Evolutionary conservation across 306 rosid species (phyloP), one percentile per base, ranked within the genome.

Genomic region (Prosopis cineraria): DNA sequence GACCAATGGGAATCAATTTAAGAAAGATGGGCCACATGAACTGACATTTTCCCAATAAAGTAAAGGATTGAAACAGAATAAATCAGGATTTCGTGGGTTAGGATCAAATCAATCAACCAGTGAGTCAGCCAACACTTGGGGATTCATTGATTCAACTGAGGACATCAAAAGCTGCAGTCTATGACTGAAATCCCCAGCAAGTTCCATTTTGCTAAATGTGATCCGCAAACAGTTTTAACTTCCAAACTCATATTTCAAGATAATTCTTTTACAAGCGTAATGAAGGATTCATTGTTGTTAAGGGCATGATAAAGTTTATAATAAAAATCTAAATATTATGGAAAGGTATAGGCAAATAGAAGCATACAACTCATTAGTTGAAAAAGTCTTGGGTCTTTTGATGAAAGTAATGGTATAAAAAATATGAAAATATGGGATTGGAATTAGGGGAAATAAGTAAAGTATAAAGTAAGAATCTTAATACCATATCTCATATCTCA

Each of bases 161-260:
- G 24, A 63, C 72, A 47, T 4, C 62, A 31, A 63, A 31, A 4
- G 41, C 24, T 40, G 30, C 34, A n/a, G 59, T 55, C 59, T 41
- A 37, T 33, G 14, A 40, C 10, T 16, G 20, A 47, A 45, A 58
- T 59, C 16, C 50, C 53, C 33, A 58, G 64, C 27, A 62, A 58
- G 34, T 27, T 58, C 52, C 81, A 76, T 20, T 37, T 62, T 22
- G 29, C 36, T 0, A 20, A 52, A 64, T 64, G 20, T 25, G 3
- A 64, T 63, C 74, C 25, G 24, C 45, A 70, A 53, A 30, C 33
- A 10, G n/a, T n/a, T 22, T 45, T 20, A n/a, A n/a, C n/a, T n/a
- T n/a, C 62, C 62, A 48, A 70, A n/a, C 59, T 53, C 37, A 72
- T n/a, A 33, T 59, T 59, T 70, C 82, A 34, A 58, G 34, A 41